Base-by-base conservation (phyloP, 2,329 filamentous ascomycete genomes). In the Aschersonia sp. region DNA sequence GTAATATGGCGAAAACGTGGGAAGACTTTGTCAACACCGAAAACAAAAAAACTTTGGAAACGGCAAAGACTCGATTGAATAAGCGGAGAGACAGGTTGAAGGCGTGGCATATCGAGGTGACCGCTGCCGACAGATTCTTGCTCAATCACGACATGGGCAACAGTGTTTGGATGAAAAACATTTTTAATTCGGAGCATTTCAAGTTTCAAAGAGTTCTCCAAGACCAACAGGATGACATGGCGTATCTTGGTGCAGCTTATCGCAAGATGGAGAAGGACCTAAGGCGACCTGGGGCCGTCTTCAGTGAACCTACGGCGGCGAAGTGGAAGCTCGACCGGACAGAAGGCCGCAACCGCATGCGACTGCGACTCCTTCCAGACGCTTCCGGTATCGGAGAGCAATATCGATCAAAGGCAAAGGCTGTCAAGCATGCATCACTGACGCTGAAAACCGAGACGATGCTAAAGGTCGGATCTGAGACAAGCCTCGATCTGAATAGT, bases 261-360 rank as follows among this genome's bases (percentile, higher is more conserved):
- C 75, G 77, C 4, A 88, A 83, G 58, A 83, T 97, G 66, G 82
- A 91, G 50, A 74, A 82, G 48, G 83, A 91, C 50, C 69, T 96
- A 48, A 77, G 77, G 52, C 79, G 89, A 28, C 86, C 89, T 2
- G 88, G 87, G 30, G 89, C 85, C 1, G 74, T 97, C 1, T 84
- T 95, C 51, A 80, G 84, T 46, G 77, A 83, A 40, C 69, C 75
- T 0, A 69, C 72, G 3, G 63, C 75, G 1, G 71, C 72, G 0
- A 94, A 85, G 61, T 98, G 91, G 91, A 89, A 91, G 57, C 76
- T 98, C 10, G 92, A 98, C 60, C 83, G 94, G 57, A 97, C 92
- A 0, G 92, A 98, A 67, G 91, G 92, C 9, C 82, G 89, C 9
- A 95, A 96, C 61, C 82, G 94, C 20, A 97, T 97, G 88, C 81